Conservation (phyloP, 2,329 filamentous ascomycete species). For the Hawksworthiomyces lignivorus region DNA sequence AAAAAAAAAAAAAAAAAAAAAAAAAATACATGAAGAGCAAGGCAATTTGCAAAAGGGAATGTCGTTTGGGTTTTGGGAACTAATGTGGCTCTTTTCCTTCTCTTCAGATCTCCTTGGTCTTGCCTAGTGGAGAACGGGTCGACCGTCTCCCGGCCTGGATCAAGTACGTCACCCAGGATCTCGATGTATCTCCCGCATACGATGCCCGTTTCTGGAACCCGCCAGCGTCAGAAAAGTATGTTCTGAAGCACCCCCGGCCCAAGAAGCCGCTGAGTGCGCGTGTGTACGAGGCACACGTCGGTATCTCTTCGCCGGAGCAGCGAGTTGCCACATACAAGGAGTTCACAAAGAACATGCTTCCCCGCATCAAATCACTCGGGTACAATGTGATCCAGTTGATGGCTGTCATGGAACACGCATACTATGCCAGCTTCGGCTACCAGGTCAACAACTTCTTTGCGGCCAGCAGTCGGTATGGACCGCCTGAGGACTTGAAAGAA, state of each 20-base stretch:
- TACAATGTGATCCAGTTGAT: slow-evolving; percentile 99
- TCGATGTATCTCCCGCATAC: slow-evolving; percentile 82
- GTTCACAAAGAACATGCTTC: slow-evolving; percentile 87
- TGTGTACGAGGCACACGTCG: slow-evolving; percentile 98
- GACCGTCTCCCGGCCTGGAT: slow-evolving; percentile 96
- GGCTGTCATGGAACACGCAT: slow-evolving; percentile 99
- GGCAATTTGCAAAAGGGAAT: too few relatives aligned
- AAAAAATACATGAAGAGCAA: too few relatives aligned
- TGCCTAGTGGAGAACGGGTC: slow-evolving; percentile 70
- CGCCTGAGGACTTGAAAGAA: slow-evolving; percentile 92
- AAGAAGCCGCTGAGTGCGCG: slow-evolving; percentile 79
- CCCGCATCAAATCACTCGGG: slow-evolving; percentile 79
- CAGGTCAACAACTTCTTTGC: slow-evolving; percentile 99
- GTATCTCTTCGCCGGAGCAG: slow-evolving; percentile 86
- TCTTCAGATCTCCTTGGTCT: slow-evolving; percentile 69
- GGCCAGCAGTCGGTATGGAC: slow-evolving; percentile 88
- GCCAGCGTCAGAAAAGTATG: slow-evolving; percentile 64
- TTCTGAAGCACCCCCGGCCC: slow-evolving; percentile 75
- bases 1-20: too few relatives aligned
- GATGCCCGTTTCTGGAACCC: slow-evolving; percentile 98
- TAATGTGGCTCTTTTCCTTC: neutral
- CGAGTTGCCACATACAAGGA: slow-evolving; percentile 93
- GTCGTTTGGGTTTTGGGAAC: too few relatives aligned
- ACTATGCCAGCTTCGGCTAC: slow-evolving; percentile 98
- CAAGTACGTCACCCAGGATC: slow-evolving; percentile 90